phyloP scores from a whole-genome alignment of 2,329 filamentous ascomycete genomes.

The Cladosporium halotolerans region DNA sequence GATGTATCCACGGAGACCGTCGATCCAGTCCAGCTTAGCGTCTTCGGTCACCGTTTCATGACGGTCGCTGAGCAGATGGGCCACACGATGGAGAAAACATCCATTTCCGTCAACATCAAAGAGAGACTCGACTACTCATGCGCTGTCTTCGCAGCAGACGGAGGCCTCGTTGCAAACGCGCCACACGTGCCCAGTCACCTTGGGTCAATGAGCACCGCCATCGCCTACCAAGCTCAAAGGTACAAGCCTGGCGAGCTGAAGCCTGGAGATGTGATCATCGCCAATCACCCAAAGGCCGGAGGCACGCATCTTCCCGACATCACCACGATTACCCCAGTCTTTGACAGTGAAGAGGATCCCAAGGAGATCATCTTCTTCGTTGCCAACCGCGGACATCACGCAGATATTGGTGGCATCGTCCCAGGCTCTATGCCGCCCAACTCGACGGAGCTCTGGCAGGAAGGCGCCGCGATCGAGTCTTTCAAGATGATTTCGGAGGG shows the following conservation, averaged over 20 bases:
- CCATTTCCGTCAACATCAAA: conserved; percentile 46
- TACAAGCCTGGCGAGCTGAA: conserved; percentile 38
- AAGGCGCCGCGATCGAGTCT: conserved; percentile 35
- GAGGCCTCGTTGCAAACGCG: conserved; percentile 39
- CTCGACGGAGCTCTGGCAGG: conserved; percentile 39
- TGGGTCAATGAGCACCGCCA: conserved; percentile 39
- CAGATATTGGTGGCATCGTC: conserved; percentile 36
- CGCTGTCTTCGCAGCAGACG: conserved; percentile 38
- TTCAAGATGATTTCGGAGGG: conserved; percentile 31
- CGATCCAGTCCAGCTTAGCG: conserved; percentile 47
- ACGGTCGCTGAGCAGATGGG: conserved; percentile 56
- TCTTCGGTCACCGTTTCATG: conserved; percentile 54
- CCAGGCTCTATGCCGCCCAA: conserved; percentile 40
- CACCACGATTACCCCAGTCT: conserved; percentile 39
- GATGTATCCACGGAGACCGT: conserved; percentile 15
- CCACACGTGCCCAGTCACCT: conserved; percentile 40
- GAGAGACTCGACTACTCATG: conserved; percentile 41
- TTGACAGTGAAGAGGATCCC: conserved; percentile 32
- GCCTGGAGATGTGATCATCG: conserved; percentile 37
- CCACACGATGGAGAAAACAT: conserved; percentile 50
- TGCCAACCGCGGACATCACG: conserved; percentile 37
- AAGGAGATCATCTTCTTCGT: conserved; percentile 34
- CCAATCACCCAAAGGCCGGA: conserved; percentile 37
- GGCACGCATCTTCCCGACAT: conserved; percentile 39
- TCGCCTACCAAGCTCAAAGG: conserved; percentile 34